Evolutionary conservation across 139 green algal species (phyloP).

Genomic region (Gonium pectorale): DNA sequence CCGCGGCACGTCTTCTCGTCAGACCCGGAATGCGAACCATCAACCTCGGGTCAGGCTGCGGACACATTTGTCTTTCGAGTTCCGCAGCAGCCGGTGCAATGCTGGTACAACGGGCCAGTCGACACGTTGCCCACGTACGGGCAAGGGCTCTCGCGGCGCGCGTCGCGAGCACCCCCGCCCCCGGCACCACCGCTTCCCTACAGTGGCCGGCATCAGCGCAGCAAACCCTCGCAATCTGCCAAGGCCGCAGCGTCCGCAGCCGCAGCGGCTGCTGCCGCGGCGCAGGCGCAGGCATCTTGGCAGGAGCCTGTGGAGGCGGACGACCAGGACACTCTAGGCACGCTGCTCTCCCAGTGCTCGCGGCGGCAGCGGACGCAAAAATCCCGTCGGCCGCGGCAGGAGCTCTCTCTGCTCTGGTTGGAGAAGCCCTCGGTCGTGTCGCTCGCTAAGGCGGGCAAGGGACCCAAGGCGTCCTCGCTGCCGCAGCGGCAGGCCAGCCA

Average conservation of each 20-base stretch:
- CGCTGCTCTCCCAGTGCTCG: not conserved
- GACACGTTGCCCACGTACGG: slow-evolving; percentile 18
- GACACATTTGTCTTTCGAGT: slow-evolving; percentile 24
- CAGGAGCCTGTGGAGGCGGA: not conserved
- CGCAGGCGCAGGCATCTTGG: too few relatives aligned
- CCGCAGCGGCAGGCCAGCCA: slow-evolving; percentile 4
- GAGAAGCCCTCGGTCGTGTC: not conserved
- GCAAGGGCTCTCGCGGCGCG: not conserved
- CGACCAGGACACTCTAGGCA: not conserved
- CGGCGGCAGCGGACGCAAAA: slow-evolving; percentile 6
- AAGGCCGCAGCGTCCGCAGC: not conserved
- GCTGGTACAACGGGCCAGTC: slow-evolving; percentile 24
- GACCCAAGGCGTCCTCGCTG: not conserved
- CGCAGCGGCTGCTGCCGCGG: not conserved
- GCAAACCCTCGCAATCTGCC: not conserved
- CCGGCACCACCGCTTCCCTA: not conserved
- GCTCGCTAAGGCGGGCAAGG: not conserved
- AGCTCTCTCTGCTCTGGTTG: not conserved
- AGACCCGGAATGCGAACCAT: slow-evolving; percentile 20
- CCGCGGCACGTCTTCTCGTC: slow-evolving; percentile 39
- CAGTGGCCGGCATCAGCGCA: not conserved
- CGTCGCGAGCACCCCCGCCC: not conserved
- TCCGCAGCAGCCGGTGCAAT: not conserved
- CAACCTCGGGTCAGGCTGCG: not conserved
- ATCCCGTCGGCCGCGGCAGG: not conserved